These are phyloP conservation scores for Angomonas ambiguus DNA, from an alignment of 208 protist genomes.

Conservation along the genomic window DNA sequence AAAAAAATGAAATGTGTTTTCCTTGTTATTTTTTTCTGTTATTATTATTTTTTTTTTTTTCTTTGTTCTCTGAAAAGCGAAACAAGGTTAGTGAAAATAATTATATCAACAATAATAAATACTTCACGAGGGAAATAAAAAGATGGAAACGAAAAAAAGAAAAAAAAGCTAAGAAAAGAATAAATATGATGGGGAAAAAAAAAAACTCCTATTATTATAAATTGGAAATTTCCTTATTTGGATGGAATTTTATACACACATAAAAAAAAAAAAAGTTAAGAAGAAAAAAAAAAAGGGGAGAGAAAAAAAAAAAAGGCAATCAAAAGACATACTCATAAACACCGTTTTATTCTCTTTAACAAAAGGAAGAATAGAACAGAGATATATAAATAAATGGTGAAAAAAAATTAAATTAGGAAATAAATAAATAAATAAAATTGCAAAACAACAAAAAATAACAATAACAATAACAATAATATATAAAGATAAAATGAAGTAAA, in stretches of 20 bases:
- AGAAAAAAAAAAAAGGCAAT: slow-evolving; percentile 12
- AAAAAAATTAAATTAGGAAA: slow-evolving; percentile 1
- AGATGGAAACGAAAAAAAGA: slow-evolving; percentile 5
- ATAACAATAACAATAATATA: background rate
- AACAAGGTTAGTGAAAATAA: no score
- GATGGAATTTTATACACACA: background rate
- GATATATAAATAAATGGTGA: background rate
- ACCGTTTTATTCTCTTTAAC: background rate
- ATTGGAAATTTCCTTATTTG: background rate
- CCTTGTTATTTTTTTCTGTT: no score
- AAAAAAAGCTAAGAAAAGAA: slow-evolving; percentile 10
- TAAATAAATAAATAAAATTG: slow-evolving; percentile 10
- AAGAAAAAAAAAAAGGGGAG: background rate
- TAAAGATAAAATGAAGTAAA: background rate
- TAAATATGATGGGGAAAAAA: background rate
- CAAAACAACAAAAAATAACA: slow-evolving; percentile 7
- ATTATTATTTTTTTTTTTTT: slow-evolving; percentile 12
- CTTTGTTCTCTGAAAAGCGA: slow-evolving; percentile 6
- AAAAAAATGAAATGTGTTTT: no score
- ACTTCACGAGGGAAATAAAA: no score
- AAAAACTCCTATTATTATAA: background rate
- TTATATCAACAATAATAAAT: background rate
- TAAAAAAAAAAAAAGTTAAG: background rate
- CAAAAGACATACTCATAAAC: slow-evolving; percentile 24
- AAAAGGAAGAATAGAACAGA: background rate